Conservation (phyloP, 2,329 filamentous ascomycete species). For the Verticillium longisporum region DNA sequence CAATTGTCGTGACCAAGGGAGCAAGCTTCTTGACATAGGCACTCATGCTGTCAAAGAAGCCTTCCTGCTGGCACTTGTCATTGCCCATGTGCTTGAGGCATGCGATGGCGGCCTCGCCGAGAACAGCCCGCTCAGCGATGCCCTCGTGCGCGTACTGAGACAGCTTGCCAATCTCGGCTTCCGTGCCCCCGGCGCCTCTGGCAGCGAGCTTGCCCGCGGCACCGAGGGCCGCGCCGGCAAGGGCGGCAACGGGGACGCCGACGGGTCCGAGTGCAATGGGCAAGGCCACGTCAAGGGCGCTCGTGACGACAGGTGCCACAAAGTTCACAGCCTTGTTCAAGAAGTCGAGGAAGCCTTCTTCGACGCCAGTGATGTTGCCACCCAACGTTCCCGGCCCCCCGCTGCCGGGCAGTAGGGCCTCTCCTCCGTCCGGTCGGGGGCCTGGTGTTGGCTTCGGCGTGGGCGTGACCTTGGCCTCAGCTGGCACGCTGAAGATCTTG, state of each 20-base stretch:
- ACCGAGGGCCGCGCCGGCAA: background rate
- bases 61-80: background rate
- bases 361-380: background rate
- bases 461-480: background rate
- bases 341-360: background rate
- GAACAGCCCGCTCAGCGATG: background rate
- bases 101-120: background rate
- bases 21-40: background rate
- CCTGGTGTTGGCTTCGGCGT: background rate
- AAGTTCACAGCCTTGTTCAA: background rate
- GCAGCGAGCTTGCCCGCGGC: background rate
- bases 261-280: background rate
- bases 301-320: background rate
- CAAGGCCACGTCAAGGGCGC: background rate
- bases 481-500: background rate
- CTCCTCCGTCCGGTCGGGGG: background rate
- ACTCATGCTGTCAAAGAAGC: background rate
- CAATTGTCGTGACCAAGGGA: background rate
- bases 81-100: background rate
- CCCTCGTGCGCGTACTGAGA: background rate
- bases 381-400: background rate
- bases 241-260: background rate
- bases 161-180: background rate
- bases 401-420: background rate
- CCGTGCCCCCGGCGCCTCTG: background rate